These are phyloP conservation scores for Saccharomycopsis phalli DNA, from an alignment of 1,139 yeast genomes.

Conservation along the genomic window DNA sequence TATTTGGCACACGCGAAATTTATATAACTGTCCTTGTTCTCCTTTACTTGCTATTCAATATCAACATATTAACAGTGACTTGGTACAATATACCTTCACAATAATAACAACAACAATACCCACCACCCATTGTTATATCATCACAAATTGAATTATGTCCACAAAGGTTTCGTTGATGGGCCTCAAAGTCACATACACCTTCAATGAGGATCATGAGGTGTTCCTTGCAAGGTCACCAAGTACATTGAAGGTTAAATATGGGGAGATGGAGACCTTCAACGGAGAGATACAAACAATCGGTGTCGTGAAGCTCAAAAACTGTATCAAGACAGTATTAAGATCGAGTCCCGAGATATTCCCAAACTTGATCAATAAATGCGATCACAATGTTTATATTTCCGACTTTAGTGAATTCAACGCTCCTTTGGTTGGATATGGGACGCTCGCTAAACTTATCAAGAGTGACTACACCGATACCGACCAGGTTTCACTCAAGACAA, in stretches of 20 bases:
- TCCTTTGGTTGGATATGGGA: conserved; percentile 20
- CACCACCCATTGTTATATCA: background rate
- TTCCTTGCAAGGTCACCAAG: conserved; percentile 12
- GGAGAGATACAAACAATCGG: conserved; percentile 18
- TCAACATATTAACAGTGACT: too few species aligned
- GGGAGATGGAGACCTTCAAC: conserved; percentile 18
- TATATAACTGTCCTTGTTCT: too few species aligned
- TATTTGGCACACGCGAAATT: too few species aligned
- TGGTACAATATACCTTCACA: background rate
- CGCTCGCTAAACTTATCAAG: conserved; percentile 14
- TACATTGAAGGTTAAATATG: conserved; percentile 14
- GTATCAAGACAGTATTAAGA: conserved; percentile 15
- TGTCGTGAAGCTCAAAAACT: conserved; percentile 17
- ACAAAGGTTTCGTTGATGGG: conserved; percentile 19
- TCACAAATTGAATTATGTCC: conserved; percentile 10
- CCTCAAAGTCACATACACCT: conserved; percentile 18
- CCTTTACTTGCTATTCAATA: too few species aligned
- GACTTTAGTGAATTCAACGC: conserved; percentile 19
- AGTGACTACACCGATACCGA: conserved; percentile 11
- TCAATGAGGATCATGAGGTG: conserved; percentile 13
- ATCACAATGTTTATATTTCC: conserved; percentile 19
- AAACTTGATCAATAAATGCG: conserved; percentile 9
- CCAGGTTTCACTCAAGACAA: conserved; percentile 6
- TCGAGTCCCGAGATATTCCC: conserved; percentile 18
- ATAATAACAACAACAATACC: background rate